Percentiles rank a stretch among this genome's conserved stretches.
phyloP scores from a whole-genome alignment of 805 yeast genomes.

The Hanseniaspora jakobsenii region DNA sequence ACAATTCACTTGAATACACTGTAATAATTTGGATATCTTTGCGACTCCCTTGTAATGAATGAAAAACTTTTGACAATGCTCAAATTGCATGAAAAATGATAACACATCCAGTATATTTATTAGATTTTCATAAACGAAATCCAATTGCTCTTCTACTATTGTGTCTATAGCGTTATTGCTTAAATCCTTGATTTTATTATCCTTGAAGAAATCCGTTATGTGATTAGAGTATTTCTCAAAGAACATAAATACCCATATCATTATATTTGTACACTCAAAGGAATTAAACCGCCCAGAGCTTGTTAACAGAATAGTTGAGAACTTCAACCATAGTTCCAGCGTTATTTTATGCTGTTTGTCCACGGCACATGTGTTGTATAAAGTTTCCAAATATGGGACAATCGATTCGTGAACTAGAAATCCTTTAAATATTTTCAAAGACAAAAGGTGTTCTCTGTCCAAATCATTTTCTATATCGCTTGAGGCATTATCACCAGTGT shows the following conservation, averaged over 20 bases:
- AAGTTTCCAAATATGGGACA: slow-evolving; percentile 6
- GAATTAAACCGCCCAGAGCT: slow-evolving; percentile 31
- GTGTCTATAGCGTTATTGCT: slow-evolving; percentile 17
- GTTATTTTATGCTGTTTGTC: slow-evolving; percentile 12
- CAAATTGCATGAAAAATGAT: slow-evolving; percentile 26
- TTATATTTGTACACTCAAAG: slow-evolving; percentile 29
- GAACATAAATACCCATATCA: slow-evolving; percentile 31
- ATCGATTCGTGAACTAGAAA: slow-evolving; percentile 12
- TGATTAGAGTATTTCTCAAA: slow-evolving; percentile 22
- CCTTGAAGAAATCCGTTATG: slow-evolving; percentile 23
- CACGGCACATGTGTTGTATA: neutral
- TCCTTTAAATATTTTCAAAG: neutral
- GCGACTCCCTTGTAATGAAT: slow-evolving; percentile 30
- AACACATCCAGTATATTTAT: slow-evolving; percentile 28
- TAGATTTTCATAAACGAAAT: slow-evolving; percentile 24
- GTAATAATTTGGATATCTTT: slow-evolving; percentile 25
- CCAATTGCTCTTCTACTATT: slow-evolving; percentile 10
- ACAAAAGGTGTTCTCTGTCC: too few relatives aligned
- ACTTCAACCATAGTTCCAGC: slow-evolving; percentile 17
- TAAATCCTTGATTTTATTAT: slow-evolving; percentile 10
- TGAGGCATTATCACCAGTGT: slow-evolving; percentile 2
- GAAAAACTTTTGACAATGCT: slow-evolving; percentile 30
- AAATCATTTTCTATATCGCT: too few relatives aligned
- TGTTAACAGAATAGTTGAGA: slow-evolving; percentile 28
- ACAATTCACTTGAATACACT: slow-evolving; percentile 28